Conservation (phyloP, 768 basidiomycete species). For the Scleroderma citrinum region DNA sequence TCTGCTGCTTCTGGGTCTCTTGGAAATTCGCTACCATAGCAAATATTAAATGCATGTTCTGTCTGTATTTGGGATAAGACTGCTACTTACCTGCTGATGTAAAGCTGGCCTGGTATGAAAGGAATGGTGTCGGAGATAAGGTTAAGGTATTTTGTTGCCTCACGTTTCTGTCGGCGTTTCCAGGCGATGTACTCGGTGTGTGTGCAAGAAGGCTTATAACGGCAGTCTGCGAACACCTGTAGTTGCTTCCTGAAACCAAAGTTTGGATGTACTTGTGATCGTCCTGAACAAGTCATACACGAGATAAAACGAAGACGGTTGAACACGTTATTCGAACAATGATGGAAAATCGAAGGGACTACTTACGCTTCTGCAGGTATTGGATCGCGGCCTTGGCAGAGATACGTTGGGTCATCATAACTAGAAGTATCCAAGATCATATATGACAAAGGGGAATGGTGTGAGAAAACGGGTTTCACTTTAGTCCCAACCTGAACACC, state of each 20-base stretch:
- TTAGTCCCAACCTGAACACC: neutral
- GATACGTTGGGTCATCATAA: constrained; percentile 44
- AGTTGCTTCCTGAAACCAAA: constrained; percentile 56
- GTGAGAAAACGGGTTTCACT: neutral
- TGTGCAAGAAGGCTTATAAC: constrained; percentile 37
- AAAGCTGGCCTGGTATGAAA: constrained; percentile 44
- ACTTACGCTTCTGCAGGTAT: constrained; percentile 45
- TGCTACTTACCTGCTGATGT: constrained; percentile 42
- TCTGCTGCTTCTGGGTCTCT: constrained; percentile 44
- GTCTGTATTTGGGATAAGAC: neutral
- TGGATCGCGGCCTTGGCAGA: constrained; percentile 40
- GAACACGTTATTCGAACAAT: neutral
- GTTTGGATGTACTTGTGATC: constrained; percentile 35
- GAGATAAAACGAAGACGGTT: constrained; percentile 5
- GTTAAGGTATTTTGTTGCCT: constrained; percentile 48
- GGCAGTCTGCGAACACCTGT: constrained; percentile 46
- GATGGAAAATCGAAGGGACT: neutral
- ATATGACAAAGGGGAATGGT: constrained; percentile 1
- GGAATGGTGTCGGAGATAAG: constrained; percentile 45
- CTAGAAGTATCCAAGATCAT: constrained; percentile 20
- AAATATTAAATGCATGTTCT: neutral
- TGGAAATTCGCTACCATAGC: constrained; percentile 47
- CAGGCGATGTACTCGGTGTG: constrained; percentile 49
- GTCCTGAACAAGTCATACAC: constrained; percentile 22
- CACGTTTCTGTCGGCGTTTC: constrained; percentile 50